Evolutionary conservation across 257 asterid genomes (phyloP).

Genomic region (Oldenlandia corymbosa): DNA sequence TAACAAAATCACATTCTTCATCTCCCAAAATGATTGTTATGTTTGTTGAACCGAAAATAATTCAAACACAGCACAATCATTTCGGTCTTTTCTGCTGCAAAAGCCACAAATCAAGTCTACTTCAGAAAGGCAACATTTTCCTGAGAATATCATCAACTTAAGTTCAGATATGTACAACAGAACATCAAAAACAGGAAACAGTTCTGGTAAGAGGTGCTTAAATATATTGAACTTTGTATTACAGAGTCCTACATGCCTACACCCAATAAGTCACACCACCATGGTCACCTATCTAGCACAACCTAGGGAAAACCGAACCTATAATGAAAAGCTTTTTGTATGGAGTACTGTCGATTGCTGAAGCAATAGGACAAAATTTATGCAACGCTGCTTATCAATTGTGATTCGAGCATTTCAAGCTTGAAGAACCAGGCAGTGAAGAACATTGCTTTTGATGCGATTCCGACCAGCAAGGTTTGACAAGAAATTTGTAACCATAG

Average conservation of each 20-base stretch:
- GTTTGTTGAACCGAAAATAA: no score
- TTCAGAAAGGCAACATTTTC: no score
- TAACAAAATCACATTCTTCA: no score
- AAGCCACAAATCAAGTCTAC: no score
- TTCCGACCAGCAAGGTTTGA: constrained; percentile 29
- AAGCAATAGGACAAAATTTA: not conserved
- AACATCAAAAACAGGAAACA: not conserved
- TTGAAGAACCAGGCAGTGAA: constrained; percentile 40
- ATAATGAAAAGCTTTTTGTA: constrained; percentile 8
- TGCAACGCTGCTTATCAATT: not conserved
- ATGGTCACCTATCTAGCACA: constrained; percentile 9
- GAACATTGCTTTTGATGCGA: constrained; percentile 17
- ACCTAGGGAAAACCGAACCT: not conserved
- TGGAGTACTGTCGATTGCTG: not conserved
- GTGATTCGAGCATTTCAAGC: constrained; percentile 19
- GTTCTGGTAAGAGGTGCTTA: constrained; percentile 3
- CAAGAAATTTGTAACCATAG: constrained; percentile 23
- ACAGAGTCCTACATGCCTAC: constrained; percentile 7
- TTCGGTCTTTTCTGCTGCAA: no score
- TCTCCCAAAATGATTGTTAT: no score
- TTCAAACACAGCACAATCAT: no score
- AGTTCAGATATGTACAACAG: not conserved
- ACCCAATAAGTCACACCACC: constrained; percentile 5
- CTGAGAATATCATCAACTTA: not conserved
- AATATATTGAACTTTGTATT: constrained; percentile 10